A percentile compares a stretch with the other conserved stretches of the same genome.
phyloP scores from a whole-genome alignment of 345 rosid species.

The Kernera saxatilis region DNA sequence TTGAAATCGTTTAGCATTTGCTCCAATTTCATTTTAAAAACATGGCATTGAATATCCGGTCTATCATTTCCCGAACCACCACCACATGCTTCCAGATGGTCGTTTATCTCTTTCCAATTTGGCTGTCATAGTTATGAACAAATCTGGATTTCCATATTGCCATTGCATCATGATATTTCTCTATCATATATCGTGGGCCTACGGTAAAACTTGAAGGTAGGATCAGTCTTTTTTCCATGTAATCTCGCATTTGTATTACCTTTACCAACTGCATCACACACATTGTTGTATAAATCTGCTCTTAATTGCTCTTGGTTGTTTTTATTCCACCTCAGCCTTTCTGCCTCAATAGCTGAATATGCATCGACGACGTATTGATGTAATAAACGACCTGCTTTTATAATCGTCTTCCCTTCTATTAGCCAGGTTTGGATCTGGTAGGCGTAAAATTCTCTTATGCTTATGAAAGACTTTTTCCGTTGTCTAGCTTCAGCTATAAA shows the following conservation, averaged over 20 bases:
- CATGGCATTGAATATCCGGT: neutral
- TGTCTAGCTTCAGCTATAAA: neutral
- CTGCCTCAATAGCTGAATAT: neutral
- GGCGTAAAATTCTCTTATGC: neutral
- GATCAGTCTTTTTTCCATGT: neutral
- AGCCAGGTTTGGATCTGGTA: neutral
- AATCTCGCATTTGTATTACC: neutral
- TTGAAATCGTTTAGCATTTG: neutral
- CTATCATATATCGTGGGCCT: neutral
- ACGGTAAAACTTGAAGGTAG: neutral
- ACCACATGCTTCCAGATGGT: neutral
- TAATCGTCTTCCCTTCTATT: neutral
- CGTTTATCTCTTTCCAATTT: neutral
- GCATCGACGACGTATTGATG: neutral
- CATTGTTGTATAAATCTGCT: neutral
- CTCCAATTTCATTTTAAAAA: neutral
- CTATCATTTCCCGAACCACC: neutral
- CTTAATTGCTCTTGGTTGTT: neutral
- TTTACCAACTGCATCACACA: neutral
- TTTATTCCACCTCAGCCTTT: neutral
- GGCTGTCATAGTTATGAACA: neutral
- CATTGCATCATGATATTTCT: neutral
- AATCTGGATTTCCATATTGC: neutral
- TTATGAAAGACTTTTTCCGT: neutral
- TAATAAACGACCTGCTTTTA: neutral